Base-by-base conservation (phyloP, 2,329 filamentous ascomycete genomes). In the Rutstroemia sydowiana region DNA sequence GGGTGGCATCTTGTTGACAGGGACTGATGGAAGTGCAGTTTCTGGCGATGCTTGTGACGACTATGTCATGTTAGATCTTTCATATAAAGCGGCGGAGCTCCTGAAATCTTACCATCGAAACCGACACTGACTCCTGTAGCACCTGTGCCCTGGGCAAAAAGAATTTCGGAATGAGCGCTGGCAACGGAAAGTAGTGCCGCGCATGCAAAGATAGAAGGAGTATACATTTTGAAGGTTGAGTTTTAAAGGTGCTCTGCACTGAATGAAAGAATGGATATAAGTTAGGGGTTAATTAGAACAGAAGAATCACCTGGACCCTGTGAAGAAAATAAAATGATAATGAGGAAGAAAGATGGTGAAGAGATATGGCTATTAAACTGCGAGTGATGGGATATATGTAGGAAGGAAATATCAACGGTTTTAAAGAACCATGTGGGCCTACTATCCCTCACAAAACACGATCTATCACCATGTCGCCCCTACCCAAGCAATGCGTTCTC, bases 1-100 rank as follows among this genome's bases (percentile, higher is more conserved):
- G 74, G 50, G 79, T 83, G 8, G 79, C 72, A 52, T 85, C 82
- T 57, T 80, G 77, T 62, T 85, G 81, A 71, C 82, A 85, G 18
- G 82, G 81, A 64, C 74, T 80, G 69, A 83, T 81, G 51, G 71
- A 70, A 14, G 79, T 82, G 65, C 82, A 83, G 65, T 84, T 81
- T 56, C 82, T 75, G 26, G 81, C 78, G 58, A 82, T 73, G 51
- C 67, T 67, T 34, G 73, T 66, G 58, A 78, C 73, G 54, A 84
- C 74, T 75, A 44, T 16, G 20, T 44, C 9, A 11, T n/a, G 18
- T 41, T 41, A 41, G 37, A 41, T 41, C 18, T 10, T 20, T 7
- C 3, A 11, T 16, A 18, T 7, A 10, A 41, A 18, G n/a, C 8
- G 21, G 37, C 16, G 37, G 13, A 20, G 18, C 18, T 20, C n/a